Evolutionary conservation across 2,329 filamentous ascomycete genomes (phyloP).

Genomic region (Thermoascus crustaceus): DNA sequence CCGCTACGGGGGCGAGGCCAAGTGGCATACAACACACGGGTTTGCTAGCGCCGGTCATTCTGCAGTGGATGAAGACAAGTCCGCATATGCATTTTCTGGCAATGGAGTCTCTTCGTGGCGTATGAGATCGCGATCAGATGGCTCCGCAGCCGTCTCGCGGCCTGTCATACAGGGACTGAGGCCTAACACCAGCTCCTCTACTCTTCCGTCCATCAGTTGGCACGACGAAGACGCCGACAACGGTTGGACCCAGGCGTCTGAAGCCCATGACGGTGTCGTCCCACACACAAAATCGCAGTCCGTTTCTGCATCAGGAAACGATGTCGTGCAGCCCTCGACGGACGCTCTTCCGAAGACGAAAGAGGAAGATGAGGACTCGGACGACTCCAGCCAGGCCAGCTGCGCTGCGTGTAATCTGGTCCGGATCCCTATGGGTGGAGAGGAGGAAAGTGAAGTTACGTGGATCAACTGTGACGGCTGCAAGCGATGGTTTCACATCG

Average conservation of each 20-base stretch:
- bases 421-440: constrained; percentile 42
- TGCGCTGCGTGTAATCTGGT: constrained; percentile 52
- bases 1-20: constrained; percentile 15
- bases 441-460: constrained; percentile 46
- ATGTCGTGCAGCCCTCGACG: constrained; percentile 1
- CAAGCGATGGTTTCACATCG: constrained; percentile 60
- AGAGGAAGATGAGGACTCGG: constrained; percentile 19
- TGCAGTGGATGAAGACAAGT: constrained; percentile 13
- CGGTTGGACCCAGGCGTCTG: constrained; percentile 8
- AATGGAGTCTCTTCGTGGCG: constrained; percentile 24
- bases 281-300: constrained; percentile 8
- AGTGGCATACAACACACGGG: constrained; percentile 15
- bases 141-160: constrained; percentile 31
- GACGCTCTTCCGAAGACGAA: constrained; percentile 9
- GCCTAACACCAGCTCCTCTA: constrained; percentile 32
- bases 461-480: constrained; percentile 64
- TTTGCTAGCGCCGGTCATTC: constrained; percentile 11
- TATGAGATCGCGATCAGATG: constrained; percentile 35
- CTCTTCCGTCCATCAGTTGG: constrained; percentile 25
- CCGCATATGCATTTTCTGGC: constrained; percentile 7
- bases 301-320: constrained; percentile 1
- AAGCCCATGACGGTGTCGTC: constrained; percentile 7
- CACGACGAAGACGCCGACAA: constrained; percentile 20
- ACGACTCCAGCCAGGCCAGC: constrained; percentile 34
- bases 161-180: constrained; percentile 27